Evolutionary conservation across 352 stramenopile genomes (phyloP).

Genomic region (Globisporangium ultimum): DNA sequence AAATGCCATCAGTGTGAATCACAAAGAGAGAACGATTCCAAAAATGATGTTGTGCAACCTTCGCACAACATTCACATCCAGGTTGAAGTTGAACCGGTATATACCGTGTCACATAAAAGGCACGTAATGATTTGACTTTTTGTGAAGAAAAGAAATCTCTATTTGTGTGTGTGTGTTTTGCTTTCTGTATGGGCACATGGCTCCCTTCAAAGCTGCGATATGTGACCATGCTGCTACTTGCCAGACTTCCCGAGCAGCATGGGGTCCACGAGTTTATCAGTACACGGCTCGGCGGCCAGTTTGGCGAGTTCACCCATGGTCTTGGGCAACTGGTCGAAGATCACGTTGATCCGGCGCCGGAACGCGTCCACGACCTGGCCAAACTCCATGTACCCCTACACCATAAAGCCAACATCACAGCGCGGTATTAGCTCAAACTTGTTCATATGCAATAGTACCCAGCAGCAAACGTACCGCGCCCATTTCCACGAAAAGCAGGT

Average conservation of each 20-base stretch:
- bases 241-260: slow-evolving; percentile 6
- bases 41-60: no score
- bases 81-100: no score
- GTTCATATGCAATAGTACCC: background rate
- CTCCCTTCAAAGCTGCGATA: no score
- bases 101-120: no score
- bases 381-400: slow-evolving; percentile 88
- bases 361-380: slow-evolving; percentile 75
- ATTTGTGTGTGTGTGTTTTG: no score
- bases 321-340: slow-evolving; percentile 65
- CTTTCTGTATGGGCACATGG: no score
- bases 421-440: no score
- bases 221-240: background rate
- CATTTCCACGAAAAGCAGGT: slow-evolving; percentile 86
- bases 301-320: slow-evolving; percentile 59
- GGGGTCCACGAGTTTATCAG: slow-evolving; percentile 37
- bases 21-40: no score
- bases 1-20: no score
- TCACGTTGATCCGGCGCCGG: slow-evolving; percentile 56
- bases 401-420: slow-evolving; percentile 8
- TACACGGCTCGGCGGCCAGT: slow-evolving; percentile 67
- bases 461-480: slow-evolving; percentile 54
- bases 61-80: no score
- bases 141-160: no score
- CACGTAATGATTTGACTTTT: no score